Base-by-base conservation (phyloP, 78 protist genomes). In the Polysphondylium violaceum region DNA sequence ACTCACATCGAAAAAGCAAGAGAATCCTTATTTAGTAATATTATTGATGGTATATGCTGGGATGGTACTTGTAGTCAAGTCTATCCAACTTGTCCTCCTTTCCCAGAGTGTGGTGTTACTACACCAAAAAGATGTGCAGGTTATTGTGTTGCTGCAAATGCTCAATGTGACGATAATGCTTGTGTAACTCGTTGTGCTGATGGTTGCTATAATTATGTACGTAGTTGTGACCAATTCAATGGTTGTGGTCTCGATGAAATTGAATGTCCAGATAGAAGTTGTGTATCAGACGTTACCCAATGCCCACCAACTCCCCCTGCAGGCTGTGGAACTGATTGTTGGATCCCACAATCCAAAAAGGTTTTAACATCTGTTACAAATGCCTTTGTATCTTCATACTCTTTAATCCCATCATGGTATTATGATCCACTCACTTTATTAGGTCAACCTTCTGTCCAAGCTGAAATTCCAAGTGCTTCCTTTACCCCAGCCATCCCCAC, bases 81-180 rank as follows among this genome's bases (percentile, higher is more conserved):
- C n/a, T n/a, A n/a, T n/a, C n/a, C n/a, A n/a, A n/a, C n/a, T n/a
- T n/a, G n/a, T n/a, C 11, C 60, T 6, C 76, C 76, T 11, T 71
- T 16, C 59, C 55, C 59, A n/a, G 76, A 55, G 4, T 71, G 76
- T 12, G 61, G 61, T 11, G 36, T 40, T 27, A 2, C 25, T 6
- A 29, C 50, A 23, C 76, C 76, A 25, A 25, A 3, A 4, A 21
- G 76, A 25, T 71, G 76, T 51, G 40, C 55, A 2, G 76, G 76
- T 1, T 51, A n/a, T 14, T 71, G 76, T 47, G 72, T 31, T 3
- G 47, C 33, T 11, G 33, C 4, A 7, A 23, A 38, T 40, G 2
- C 47, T 3, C 19, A 1, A 17, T 3, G 1, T 43, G 59, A 47
- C 19, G 35, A 51, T 21, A 36, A 44, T 21, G 21, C 5, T 16